phyloP scores from a whole-genome alignment of 2,329 filamentous ascomycete species.

The Pseudogymnoascus sp. region DNA sequence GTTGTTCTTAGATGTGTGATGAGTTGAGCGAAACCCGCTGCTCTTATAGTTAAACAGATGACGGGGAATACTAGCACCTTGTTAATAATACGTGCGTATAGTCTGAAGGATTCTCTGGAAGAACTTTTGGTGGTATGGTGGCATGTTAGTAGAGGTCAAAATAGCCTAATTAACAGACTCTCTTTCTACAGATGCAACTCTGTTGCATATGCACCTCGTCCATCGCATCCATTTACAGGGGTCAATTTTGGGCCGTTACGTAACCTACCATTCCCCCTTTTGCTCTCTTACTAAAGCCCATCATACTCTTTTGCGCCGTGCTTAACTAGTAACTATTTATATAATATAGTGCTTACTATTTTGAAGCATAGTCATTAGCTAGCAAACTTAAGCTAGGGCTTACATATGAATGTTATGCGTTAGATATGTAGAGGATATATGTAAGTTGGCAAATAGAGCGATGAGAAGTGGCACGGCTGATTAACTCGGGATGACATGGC shows the following conservation, averaged over 20 bases:
- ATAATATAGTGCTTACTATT: background rate
- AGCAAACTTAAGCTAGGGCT: background rate
- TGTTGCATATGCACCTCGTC: background rate
- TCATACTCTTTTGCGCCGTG: background rate
- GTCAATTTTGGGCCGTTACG: background rate
- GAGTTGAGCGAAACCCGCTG: background rate
- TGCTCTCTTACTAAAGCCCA: background rate
- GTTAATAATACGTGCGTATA: background rate
- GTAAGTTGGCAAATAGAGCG: too few species aligned
- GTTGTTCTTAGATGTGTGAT: background rate
- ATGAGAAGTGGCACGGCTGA: background rate
- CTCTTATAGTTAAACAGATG: background rate
- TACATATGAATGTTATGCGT: background rate
- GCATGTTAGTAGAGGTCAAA: background rate
- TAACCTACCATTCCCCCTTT: background rate
- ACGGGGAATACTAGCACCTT: background rate
- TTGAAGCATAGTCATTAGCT: background rate
- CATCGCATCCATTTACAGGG: background rate
- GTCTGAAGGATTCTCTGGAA: background rate
- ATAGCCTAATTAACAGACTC: background rate
- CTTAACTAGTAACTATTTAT: background rate
- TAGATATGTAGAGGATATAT: background rate
- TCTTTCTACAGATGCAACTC: background rate
- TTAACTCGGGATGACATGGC: background rate
- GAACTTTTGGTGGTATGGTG: background rate